Percentiles rank a stretch among this genome's conserved stretches.
These are phyloP conservation scores for Ceratobasidium sp. DNA, from an alignment of 1,284 basidiomycete genomes.

Conservation along the genomic window DNA sequence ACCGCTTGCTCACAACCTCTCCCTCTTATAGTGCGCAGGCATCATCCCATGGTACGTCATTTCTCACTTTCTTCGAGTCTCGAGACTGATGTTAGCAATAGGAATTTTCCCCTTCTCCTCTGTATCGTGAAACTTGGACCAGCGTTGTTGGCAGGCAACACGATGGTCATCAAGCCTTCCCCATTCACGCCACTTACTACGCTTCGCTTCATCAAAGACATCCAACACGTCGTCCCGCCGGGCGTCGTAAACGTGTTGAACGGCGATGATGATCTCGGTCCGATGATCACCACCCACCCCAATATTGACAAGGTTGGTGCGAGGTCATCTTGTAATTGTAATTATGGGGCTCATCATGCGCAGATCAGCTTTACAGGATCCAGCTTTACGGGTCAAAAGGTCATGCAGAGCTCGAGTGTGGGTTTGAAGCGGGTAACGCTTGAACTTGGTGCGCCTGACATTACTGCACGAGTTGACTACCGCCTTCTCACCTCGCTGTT, in stretches of 20 bases:
- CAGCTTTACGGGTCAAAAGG: slow-evolving; percentile 62
- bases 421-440: slow-evolving; percentile 77
- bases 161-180: slow-evolving; percentile 91
- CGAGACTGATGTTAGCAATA: neutral
- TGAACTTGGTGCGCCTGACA: slow-evolving; percentile 65
- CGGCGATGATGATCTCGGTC: slow-evolving; percentile 86
- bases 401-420: slow-evolving; percentile 61
- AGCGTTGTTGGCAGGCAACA: slow-evolving; percentile 87
- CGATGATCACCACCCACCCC: slow-evolving; percentile 78
- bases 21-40: slow-evolving; percentile 12
- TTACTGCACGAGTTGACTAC: neutral
- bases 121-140: slow-evolving; percentile 84
- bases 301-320: slow-evolving; percentile 75
- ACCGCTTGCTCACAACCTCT: neutral
- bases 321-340: too few species aligned
- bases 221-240: slow-evolving; percentile 77
- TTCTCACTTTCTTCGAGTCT: neutral
- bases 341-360: too few species aligned
- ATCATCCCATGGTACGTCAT: slow-evolving; percentile 32
- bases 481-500: neutral
- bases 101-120: slow-evolving; percentile 20
- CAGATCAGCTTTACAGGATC: slow-evolving; percentile 58
- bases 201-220: slow-evolving; percentile 62
- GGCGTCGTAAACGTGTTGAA: slow-evolving; percentile 92
- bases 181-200: slow-evolving; percentile 92